These are phyloP conservation scores for Vigna radiata DNA, from an alignment of 306 rosid species.

Conservation along the genomic window DNA sequence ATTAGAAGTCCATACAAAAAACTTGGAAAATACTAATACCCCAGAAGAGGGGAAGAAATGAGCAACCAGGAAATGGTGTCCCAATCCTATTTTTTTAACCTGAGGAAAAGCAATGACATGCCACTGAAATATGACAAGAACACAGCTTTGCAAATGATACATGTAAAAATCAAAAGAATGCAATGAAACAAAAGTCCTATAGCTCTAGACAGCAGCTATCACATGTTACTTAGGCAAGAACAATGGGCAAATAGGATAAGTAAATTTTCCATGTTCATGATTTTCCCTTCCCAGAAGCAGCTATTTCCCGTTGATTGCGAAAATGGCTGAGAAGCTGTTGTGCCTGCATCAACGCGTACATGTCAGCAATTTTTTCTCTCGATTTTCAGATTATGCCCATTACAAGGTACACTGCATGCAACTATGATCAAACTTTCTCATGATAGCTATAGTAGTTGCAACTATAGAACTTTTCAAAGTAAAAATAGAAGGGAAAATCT, in stretches of 20 bases:
- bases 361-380: conserved; percentile 9
- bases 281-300: conserved; percentile 64
- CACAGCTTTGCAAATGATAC: conserved; percentile 40
- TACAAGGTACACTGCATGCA: conserved; percentile 4
- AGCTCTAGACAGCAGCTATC: conserved; percentile 32
- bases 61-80: conserved; percentile 31
- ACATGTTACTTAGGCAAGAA: conserved; percentile 22
- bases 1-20: conserved; percentile 7
- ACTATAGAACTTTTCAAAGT: not conserved
- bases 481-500: not conserved
- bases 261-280: conserved; percentile 53
- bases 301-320: conserved; percentile 79
- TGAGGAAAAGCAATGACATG: conserved; percentile 36
- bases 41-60: conserved; percentile 38
- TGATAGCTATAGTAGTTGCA: conserved; percentile 8
- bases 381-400: conserved; percentile 29
- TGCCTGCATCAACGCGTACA: conserved; percentile 66
- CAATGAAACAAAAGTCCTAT: conserved; percentile 42
- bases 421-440: conserved; percentile 14
- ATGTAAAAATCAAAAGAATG: conserved; percentile 58
- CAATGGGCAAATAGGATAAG: conserved; percentile 42
- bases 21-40: conserved; percentile 30
- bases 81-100: conserved; percentile 36
- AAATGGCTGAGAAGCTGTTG: conserved; percentile 94
- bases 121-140: conserved; percentile 32